Evolutionary conservation across 257 asterid genomes (phyloP).

Genomic region (Salvia rosmarinus): DNA sequence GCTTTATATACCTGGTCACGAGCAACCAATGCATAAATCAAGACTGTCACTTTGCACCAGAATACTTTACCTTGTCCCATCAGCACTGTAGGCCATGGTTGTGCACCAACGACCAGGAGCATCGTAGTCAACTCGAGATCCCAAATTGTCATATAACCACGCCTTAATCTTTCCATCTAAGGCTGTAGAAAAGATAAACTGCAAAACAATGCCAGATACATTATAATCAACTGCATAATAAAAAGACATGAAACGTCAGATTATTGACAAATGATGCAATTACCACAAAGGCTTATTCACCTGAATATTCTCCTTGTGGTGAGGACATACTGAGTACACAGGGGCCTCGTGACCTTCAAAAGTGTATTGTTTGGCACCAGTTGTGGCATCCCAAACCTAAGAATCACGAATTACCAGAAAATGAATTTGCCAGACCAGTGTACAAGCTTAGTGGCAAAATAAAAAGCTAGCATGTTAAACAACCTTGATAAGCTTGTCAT

Average conservation of each 20-base stretch:
- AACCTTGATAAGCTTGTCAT: conserved; percentile 68
- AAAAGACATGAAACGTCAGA: conserved; percentile 11
- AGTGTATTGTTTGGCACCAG: conserved; percentile 70
- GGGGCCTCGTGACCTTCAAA: conserved; percentile 98
- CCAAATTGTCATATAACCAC: conserved; percentile 64
- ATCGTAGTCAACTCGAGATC: conserved; percentile 70
- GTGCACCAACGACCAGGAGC: conserved; percentile 76
- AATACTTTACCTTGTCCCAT: conserved; percentile 56
- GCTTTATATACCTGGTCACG: conserved; percentile 29
- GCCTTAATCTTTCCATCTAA: conserved; percentile 73
- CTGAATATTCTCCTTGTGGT: conserved; percentile 91
- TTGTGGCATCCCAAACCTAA: conserved; percentile 93
- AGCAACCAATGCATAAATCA: conserved; percentile 24
- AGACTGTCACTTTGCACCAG: not conserved
- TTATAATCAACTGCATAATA: conserved; percentile 21
- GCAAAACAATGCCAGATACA: conserved; percentile 32
- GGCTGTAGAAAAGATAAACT: conserved; percentile 75
- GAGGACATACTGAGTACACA: conserved; percentile 93
- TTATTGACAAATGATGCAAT: conserved; percentile 13
- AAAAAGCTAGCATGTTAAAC: not conserved
- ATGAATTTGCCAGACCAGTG: conserved; percentile 28
- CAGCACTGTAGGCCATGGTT: conserved; percentile 73
- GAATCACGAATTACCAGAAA: conserved; percentile 26
- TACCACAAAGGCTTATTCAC: conserved; percentile 39
- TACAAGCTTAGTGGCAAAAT: too few relatives aligned